These are phyloP conservation scores for Penicillium nucicola DNA, from an alignment of 495 filamentous ascomycete species.

Conservation along the genomic window DNA sequence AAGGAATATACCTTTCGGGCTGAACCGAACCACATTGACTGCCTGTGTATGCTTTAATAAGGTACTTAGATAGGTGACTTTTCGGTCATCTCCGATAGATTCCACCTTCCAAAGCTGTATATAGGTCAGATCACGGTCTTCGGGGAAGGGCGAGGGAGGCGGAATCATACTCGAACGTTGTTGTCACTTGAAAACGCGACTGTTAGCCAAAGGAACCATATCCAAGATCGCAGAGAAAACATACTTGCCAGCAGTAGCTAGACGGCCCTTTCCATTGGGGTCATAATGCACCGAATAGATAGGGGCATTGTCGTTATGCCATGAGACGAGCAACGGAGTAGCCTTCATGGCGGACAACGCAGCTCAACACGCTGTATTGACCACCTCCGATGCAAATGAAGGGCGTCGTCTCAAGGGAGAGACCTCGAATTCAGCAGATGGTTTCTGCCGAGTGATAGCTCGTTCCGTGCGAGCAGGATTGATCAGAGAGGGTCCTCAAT, in stretches of 20 bases:
- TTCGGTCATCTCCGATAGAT: slow-evolving; percentile 78
- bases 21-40: slow-evolving; percentile 96
- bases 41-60: slow-evolving; percentile 92
- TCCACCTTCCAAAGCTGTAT: slow-evolving; percentile 86
- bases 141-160: slow-evolving; percentile 10
- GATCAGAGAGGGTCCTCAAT: background rate
- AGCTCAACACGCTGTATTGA: slow-evolving; percentile 23
- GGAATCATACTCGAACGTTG: slow-evolving; percentile 78
- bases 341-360: slow-evolving; percentile 71
- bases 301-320: slow-evolving; percentile 92
- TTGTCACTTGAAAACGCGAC: slow-evolving; percentile 61
- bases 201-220: slow-evolving; percentile 9
- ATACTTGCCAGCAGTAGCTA: slow-evolving; percentile 83
- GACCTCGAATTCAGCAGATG: slow-evolving; percentile 8
- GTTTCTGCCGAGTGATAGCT: slow-evolving; percentile 1
- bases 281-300: slow-evolving; percentile 97
- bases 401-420: slow-evolving; percentile 1
- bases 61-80: slow-evolving; percentile 85
- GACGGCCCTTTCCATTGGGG: slow-evolving; percentile 83
- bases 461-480: background rate
- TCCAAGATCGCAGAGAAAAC: slow-evolving; percentile 5
- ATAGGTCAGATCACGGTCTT: slow-evolving; percentile 30
- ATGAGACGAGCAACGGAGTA: slow-evolving; percentile 85
- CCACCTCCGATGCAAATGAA: slow-evolving; percentile 2
- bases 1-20: slow-evolving; percentile 70